These are phyloP conservation scores for Monosiga brevicollis DNA, from an alignment of 78 protist genomes.

Conservation along the genomic window DNA sequence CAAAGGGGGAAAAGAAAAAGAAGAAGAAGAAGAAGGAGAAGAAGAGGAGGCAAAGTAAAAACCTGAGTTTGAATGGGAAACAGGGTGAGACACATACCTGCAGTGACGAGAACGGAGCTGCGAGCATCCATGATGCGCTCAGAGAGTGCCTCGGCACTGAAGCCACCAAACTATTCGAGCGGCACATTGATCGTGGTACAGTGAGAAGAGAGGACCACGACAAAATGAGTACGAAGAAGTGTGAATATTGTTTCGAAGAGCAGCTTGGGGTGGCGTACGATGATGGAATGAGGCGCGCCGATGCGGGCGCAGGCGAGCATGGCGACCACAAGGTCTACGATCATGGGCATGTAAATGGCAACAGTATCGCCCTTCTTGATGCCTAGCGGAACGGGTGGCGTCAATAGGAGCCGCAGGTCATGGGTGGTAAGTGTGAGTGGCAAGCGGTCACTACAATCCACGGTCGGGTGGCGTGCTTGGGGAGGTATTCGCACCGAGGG, in stretches of 20 bases:
- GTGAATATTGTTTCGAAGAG: slow-evolving; percentile 20
- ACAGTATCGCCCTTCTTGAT: slow-evolving; percentile 17
- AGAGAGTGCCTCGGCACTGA: slow-evolving; percentile 22
- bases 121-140: slow-evolving; percentile 36
- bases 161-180: slow-evolving; percentile 40
- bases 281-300: slow-evolving; percentile 70
- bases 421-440: background rate
- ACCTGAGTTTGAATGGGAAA: too few species aligned
- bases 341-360: slow-evolving; percentile 36
- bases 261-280: too few species aligned
- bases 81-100: slow-evolving; percentile 8
- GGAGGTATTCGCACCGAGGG: background rate
- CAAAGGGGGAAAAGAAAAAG: background rate
- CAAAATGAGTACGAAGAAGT: background rate
- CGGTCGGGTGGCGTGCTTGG: background rate
- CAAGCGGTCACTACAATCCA: too few species aligned
- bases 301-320: slow-evolving; percentile 44
- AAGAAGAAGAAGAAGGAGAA: background rate
- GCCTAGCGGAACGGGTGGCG: background rate
- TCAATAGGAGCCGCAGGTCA: background rate
- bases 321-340: slow-evolving; percentile 11
- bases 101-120: slow-evolving; percentile 35
- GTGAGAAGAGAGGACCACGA: background rate
- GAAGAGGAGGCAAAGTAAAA: background rate
- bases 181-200: too few species aligned